phyloP scores from a whole-genome alignment of 345 rosid genomes.

The Psidium guajava region DNA sequence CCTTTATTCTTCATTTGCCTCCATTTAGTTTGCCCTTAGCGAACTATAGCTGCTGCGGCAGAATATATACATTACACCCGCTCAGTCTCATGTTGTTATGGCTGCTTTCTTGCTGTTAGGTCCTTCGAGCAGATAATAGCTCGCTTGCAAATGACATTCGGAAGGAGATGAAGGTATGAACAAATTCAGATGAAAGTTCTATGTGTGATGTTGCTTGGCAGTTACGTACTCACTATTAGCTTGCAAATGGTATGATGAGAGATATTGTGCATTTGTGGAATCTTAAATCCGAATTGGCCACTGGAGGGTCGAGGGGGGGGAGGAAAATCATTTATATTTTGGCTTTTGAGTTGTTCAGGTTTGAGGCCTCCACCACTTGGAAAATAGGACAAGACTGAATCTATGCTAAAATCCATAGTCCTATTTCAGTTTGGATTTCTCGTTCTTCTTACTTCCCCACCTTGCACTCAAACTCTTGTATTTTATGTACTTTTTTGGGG shows the following conservation, averaged over 20 bases:
- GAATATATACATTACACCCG: not conserved
- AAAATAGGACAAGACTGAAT: not conserved
- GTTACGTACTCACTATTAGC: not conserved
- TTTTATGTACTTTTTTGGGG: not conserved
- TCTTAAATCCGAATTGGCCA: not conserved
- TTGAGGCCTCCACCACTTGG: not conserved
- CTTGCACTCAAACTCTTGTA: not conserved
- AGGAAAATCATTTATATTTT: not conserved
- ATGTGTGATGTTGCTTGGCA: not conserved
- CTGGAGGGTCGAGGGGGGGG: not conserved
- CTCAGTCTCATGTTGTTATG: not conserved
- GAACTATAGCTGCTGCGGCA: not conserved
- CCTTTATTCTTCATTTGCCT: not conserved
- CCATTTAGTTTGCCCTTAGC: not conserved
- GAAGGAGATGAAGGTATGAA: slow-evolving; percentile 83
- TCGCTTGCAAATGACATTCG: slow-evolving; percentile 81
- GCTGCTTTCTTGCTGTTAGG: slow-evolving; percentile 19
- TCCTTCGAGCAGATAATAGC: slow-evolving; percentile 81
- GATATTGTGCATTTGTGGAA: not conserved
- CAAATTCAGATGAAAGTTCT: not conserved
- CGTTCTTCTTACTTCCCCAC: not conserved
- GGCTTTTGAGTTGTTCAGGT: not conserved
- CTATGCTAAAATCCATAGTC: not conserved
- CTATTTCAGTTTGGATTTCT: not conserved
- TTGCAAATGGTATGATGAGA: not conserved